These are phyloP conservation scores for Meira miltonrushii DNA, from an alignment of 1,284 basidiomycete species.

Conservation along the genomic window DNA sequence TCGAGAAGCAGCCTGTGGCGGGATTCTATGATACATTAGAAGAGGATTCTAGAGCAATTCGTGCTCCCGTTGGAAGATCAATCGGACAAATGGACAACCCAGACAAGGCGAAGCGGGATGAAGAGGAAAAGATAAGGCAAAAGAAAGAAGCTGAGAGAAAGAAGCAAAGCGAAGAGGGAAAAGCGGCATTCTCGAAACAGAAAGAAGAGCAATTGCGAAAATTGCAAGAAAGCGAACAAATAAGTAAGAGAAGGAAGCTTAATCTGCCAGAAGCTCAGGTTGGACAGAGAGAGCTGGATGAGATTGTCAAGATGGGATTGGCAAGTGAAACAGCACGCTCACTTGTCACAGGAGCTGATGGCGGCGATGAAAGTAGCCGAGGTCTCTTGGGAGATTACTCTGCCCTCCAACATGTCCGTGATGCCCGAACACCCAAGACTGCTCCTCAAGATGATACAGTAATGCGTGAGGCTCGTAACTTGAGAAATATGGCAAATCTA, in stretches of 20 bases:
- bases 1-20: slow-evolving; percentile 88
- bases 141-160: slow-evolving; percentile 60
- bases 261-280: slow-evolving; percentile 86
- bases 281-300: slow-evolving; percentile 89
- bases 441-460: slow-evolving; percentile 62
- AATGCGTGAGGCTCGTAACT: slow-evolving; percentile 86
- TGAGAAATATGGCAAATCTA: slow-evolving; percentile 81
- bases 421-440: slow-evolving; percentile 85
- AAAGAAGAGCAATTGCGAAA: slow-evolving; percentile 95
- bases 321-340: slow-evolving; percentile 81
- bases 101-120: slow-evolving; percentile 55
- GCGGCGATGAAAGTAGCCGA: slow-evolving; percentile 71
- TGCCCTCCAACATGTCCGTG: slow-evolving; percentile 75
- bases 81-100: slow-evolving; percentile 59
- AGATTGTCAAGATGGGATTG: slow-evolving; percentile 96
- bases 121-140: slow-evolving; percentile 63
- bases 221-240: slow-evolving; percentile 91
- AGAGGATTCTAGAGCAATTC: slow-evolving; percentile 80
- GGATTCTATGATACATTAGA: slow-evolving; percentile 97
- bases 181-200: slow-evolving; percentile 52
- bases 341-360: slow-evolving; percentile 63
- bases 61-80: slow-evolving; percentile 85
- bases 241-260: slow-evolving; percentile 79
- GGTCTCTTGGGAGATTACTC: slow-evolving; percentile 87
- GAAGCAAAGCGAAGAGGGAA: slow-evolving; percentile 64